A percentile compares a stretch with the other conserved stretches of the same genome.
Conservation (phyloP, 306 rosid genomes). For the Ormosia semicastrata region DNA sequence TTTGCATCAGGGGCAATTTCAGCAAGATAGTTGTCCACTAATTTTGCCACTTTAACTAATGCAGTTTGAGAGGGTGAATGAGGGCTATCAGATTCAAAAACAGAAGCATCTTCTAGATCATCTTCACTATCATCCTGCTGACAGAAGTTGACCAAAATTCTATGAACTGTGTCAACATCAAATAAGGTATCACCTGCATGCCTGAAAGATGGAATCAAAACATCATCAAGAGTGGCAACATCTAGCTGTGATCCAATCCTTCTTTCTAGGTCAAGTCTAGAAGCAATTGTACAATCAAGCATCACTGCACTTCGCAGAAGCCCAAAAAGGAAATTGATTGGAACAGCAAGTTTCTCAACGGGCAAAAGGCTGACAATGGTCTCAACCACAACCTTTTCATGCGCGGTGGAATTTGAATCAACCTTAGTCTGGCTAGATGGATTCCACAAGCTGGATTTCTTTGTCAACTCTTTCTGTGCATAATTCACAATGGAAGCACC, state of each 20-base stretch:
- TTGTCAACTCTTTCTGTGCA: conserved; percentile 87
- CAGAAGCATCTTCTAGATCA: conserved; percentile 79
- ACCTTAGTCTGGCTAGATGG: conserved; percentile 70
- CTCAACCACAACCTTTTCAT: conserved; percentile 84
- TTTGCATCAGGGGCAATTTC: conserved; percentile 98
- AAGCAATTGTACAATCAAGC: conserved; percentile 78
- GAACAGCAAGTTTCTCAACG: conserved; percentile 79
- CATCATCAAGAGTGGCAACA: conserved; percentile 88
- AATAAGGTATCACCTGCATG: conserved; percentile 88
- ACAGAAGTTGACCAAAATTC: conserved; percentile 81
- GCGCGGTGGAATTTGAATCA: conserved; percentile 65
- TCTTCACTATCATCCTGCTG: conserved; percentile 98
- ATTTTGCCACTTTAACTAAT: conserved; percentile 74
- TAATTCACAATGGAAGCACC: conserved; percentile 85
- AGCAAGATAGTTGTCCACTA: conserved; percentile 91
- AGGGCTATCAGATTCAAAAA: conserved; percentile 89
- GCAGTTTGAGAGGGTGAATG: conserved; percentile 84
- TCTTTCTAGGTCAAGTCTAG: conserved; percentile 87
- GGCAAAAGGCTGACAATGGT: conserved; percentile 88
- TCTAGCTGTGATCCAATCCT: conserved; percentile 95
- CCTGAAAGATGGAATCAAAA: conserved; percentile 88
- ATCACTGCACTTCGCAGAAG: conserved; percentile 83
- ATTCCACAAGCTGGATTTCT: conserved; percentile 81
- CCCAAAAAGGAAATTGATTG: conserved; percentile 89
- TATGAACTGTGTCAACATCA: conserved; percentile 97